These are phyloP conservation scores for Takakia lepidozioides DNA, from an alignment of 225 moss, liverwort and hornwort species.

Conservation along the genomic window DNA sequence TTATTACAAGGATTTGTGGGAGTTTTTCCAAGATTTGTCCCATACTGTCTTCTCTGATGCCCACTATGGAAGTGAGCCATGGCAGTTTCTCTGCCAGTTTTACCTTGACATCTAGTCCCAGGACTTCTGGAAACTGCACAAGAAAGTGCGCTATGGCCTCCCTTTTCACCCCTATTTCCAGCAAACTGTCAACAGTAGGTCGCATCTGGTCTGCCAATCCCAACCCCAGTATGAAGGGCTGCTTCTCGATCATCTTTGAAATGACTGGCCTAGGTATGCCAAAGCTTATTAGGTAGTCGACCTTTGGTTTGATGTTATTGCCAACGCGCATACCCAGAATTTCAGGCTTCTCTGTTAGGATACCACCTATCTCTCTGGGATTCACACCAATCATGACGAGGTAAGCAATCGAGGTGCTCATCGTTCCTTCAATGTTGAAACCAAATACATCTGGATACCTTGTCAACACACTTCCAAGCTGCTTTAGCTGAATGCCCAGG, in stretches of 20 bases:
- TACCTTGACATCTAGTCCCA: slow-evolving; percentile 55
- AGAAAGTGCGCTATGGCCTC: slow-evolving; percentile 37
- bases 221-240: slow-evolving; percentile 65
- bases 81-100: slow-evolving; percentile 55
- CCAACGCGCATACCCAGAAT: slow-evolving; percentile 56
- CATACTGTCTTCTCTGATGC: slow-evolving; percentile 34
- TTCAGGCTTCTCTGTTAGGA: slow-evolving; percentile 37
- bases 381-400: slow-evolving; percentile 48
- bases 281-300: slow-evolving; percentile 53
- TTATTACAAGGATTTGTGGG: slow-evolving; percentile 77
- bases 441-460: slow-evolving; percentile 74
- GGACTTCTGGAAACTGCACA: slow-evolving; percentile 63
- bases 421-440: slow-evolving; percentile 88
- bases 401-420: slow-evolving; percentile 76
- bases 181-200: slow-evolving; percentile 50
- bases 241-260: slow-evolving; percentile 64
- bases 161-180: too few relatives aligned
- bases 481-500: slow-evolving; percentile 53
- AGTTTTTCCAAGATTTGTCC: slow-evolving; percentile 55
- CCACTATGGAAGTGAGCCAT: slow-evolving; percentile 57
- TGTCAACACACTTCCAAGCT: slow-evolving; percentile 69
- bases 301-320: slow-evolving; percentile 52
- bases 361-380: slow-evolving; percentile 26
- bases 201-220: slow-evolving; percentile 54
- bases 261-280: slow-evolving; percentile 54